These are phyloP conservation scores for Colletotrichum neosansevieriae DNA, from an alignment of 2,329 filamentous ascomycete species.

Conservation along the genomic window DNA sequence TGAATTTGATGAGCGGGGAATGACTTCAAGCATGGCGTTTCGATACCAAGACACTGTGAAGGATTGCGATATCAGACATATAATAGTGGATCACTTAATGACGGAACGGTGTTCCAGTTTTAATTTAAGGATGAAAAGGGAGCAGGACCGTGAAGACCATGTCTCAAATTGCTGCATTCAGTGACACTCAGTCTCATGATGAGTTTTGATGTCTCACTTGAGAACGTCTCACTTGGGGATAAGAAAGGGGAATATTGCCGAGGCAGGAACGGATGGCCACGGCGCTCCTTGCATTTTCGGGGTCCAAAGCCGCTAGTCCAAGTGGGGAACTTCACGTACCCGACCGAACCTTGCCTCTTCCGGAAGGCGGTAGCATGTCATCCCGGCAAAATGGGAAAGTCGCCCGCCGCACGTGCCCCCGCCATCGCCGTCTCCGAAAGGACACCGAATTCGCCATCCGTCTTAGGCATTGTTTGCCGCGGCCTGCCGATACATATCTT, in stretches of 20 bases:
- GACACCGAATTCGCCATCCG: conserved; percentile 28
- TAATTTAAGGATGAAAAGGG: too few relatives aligned
- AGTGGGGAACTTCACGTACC: conserved; percentile 13
- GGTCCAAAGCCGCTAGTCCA: conserved; percentile 18
- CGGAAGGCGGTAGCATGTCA: conserved; percentile 6
- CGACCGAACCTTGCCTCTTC: not conserved
- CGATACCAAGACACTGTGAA: not conserved
- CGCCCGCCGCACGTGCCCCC: conserved; percentile 25
- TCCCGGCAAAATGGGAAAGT: conserved; percentile 28
- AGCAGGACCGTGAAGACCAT: too few relatives aligned
- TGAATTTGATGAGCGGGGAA: not conserved
- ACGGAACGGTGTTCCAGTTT: too few relatives aligned
- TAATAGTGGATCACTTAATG: not conserved
- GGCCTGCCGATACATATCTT: not conserved
- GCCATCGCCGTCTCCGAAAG: conserved; percentile 36
- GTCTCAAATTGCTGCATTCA: too few relatives aligned
- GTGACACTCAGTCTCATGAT: too few relatives aligned
- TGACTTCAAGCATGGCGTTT: conserved; percentile 16
- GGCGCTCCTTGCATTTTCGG: conserved; percentile 17
- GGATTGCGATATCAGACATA: too few relatives aligned
- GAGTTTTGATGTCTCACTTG: too few relatives aligned
- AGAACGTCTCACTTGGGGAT: not conserved
- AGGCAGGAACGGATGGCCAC: conserved; percentile 6
- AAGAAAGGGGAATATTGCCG: conserved; percentile 3
- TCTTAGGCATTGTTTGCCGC: conserved; percentile 7